phyloP scores from a whole-genome alignment of 2,329 filamentous ascomycete genomes.

The Paraphoma sp. region DNA sequence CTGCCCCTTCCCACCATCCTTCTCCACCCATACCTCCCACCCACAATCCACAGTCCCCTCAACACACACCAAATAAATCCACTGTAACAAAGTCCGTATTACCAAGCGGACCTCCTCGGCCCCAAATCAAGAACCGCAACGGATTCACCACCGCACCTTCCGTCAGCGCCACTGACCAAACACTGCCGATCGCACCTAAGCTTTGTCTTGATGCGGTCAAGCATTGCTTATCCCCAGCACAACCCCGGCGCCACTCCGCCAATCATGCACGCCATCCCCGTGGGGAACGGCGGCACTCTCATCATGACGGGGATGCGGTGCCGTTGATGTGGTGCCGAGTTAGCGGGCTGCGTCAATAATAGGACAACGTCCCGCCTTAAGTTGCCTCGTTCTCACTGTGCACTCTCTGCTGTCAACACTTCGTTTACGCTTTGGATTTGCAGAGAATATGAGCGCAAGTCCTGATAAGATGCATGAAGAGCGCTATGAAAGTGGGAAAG shows the following conservation, averaged over 20 bases:
- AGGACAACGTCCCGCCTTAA: background rate
- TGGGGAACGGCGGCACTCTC: background rate
- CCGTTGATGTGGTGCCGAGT: background rate
- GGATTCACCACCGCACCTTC: background rate
- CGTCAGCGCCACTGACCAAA: background rate
- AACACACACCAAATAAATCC: too few species aligned
- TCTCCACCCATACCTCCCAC: too few species aligned
- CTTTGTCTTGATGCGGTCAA: background rate
- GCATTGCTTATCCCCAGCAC: slow-evolving; percentile 9
- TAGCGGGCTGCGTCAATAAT: background rate
- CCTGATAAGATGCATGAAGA: slow-evolving; percentile 33
- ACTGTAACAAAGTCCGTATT: background rate
- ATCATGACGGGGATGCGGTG: background rate
- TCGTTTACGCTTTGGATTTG: background rate
- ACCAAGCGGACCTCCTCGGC: background rate
- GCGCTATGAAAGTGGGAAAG: slow-evolving; percentile 23
- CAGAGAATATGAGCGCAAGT: background rate
- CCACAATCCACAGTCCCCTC: too few species aligned
- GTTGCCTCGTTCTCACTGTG: background rate
- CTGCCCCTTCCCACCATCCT: background rate
- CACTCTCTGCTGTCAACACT: background rate
- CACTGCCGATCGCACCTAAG: background rate
- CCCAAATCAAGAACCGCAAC: background rate
- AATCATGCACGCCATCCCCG: background rate
- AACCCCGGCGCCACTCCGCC: background rate